phyloP scores from a whole-genome alignment of 768 basidiomycete genomes.

The Lentinula boryana region DNA sequence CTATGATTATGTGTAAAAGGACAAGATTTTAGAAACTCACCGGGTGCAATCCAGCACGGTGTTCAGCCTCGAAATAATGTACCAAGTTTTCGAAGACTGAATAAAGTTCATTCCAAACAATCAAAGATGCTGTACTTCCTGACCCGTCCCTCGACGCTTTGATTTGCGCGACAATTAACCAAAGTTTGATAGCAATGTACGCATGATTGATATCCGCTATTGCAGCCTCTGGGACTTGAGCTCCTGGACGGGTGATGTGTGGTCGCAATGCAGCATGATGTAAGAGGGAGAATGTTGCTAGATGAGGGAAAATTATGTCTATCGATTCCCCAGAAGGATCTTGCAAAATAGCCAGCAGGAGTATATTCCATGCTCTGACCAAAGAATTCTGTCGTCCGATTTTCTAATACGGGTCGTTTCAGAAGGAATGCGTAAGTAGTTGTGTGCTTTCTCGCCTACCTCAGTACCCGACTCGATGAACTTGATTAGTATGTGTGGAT shows the following conservation, averaged over 20 bases:
- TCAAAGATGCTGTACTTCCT: slow-evolving; percentile 27
- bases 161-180: slow-evolving; percentile 55
- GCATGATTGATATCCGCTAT: slow-evolving; percentile 62
- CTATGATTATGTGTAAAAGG: neutral
- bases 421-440: neutral
- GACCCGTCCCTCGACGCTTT: slow-evolving; percentile 19
- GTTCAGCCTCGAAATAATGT: slow-evolving; percentile 41
- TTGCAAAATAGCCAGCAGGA: slow-evolving; percentile 49
- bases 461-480: slow-evolving; percentile 30
- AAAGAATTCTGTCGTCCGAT: slow-evolving; percentile 24
- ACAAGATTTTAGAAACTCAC: slow-evolving; percentile 23
- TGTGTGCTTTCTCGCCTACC: slow-evolving; percentile 15
- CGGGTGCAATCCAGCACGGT: slow-evolving; percentile 31
- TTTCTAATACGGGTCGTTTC: slow-evolving; percentile 22
- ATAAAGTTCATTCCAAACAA: slow-evolving; percentile 77
- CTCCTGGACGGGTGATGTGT: slow-evolving; percentile 28
- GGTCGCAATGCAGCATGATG: slow-evolving; percentile 42
- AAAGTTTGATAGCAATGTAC: slow-evolving; percentile 63
- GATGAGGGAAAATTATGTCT: slow-evolving; percentile 39
- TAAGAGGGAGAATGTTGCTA: slow-evolving; percentile 40
- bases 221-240: slow-evolving; percentile 32
- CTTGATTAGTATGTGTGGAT: slow-evolving; percentile 33
- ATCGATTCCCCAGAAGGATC: slow-evolving; percentile 29
- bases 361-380: slow-evolving; percentile 61
- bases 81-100: slow-evolving; percentile 57